Evolutionary conservation across 371 early-diverging fungal genomes (phyloP).

Genomic region (Circinella umbellata): DNA sequence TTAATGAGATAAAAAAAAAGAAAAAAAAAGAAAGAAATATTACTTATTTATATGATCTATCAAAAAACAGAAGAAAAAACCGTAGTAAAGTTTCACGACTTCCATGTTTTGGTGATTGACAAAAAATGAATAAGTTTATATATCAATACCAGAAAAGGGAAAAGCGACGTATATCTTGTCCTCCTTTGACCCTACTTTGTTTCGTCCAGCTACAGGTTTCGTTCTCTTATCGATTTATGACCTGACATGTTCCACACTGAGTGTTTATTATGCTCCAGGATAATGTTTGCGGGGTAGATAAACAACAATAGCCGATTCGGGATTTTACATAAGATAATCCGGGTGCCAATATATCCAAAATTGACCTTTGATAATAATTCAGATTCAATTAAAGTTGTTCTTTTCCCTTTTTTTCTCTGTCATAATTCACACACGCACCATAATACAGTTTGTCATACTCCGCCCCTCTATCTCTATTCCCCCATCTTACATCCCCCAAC

Average conservation of each 20-base stretch:
- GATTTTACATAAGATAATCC: neutral
- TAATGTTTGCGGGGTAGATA: constrained; percentile 11
- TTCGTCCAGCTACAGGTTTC: neutral
- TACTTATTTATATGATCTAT: neutral
- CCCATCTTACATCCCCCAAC: neutral
- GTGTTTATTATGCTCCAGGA: neutral
- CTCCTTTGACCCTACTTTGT: neutral
- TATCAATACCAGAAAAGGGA: neutral
- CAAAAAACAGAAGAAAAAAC: neutral
- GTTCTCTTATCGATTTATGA: neutral
- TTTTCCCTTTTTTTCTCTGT: too few species aligned
- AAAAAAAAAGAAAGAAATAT: neutral
- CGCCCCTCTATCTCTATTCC: too few species aligned
- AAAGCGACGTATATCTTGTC: neutral
- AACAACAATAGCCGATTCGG: neutral
- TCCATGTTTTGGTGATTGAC: constrained; percentile 4
- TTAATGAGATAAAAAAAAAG: neutral
- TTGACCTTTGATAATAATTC: neutral
- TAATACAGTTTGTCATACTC: too few species aligned
- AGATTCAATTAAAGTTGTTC: too few species aligned
- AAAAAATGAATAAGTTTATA: neutral
- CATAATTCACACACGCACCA: too few species aligned
- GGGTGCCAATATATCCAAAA: constrained; percentile 1
- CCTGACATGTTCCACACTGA: constrained; percentile 3
- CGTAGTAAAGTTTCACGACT: neutral